Conservation (phyloP, 768 basidiomycete species). For the Boletus speciosus region DNA sequence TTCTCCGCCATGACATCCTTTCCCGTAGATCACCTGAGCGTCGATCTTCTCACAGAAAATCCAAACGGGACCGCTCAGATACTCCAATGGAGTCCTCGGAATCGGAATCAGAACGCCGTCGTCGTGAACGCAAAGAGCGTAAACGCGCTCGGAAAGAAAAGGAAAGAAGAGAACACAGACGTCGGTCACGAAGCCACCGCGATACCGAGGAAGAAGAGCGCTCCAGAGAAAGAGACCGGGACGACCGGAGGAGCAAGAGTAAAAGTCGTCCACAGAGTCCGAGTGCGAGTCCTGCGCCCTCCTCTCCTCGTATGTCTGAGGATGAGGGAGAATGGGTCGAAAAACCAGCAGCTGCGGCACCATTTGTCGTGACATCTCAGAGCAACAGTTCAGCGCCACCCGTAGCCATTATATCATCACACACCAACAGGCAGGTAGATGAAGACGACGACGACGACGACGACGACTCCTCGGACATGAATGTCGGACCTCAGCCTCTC, state of each 20-base stretch:
- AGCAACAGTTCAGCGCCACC: conserved; percentile 24
- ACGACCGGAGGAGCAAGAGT: conserved; percentile 31
- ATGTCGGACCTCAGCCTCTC: conserved; percentile 78
- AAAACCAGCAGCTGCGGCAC: conserved; percentile 38
- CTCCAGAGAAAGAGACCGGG: conserved; percentile 20
- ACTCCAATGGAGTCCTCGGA: conserved; percentile 43
- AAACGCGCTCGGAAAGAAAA: conserved; percentile 52
- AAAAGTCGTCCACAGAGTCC: conserved; percentile 33
- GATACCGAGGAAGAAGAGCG: conserved; percentile 37
- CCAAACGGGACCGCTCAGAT: conserved; percentile 53
- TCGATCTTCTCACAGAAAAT: conserved; percentile 50
- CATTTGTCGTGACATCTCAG: conserved; percentile 26
- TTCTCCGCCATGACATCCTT: neutral
- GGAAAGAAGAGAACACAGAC: conserved; percentile 39
- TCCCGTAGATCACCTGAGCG: conserved; percentile 53
- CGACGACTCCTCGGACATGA: conserved; percentile 52
- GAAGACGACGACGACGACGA: conserved; percentile 28
- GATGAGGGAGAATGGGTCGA: conserved; percentile 71
- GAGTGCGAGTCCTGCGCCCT: conserved; percentile 33
- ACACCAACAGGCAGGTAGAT: conserved; percentile 14
- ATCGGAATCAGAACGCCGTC: conserved; percentile 56
- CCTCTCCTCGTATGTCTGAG: conserved; percentile 28
- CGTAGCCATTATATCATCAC: conserved; percentile 17
- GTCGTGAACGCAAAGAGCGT: conserved; percentile 57
- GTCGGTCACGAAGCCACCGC: conserved; percentile 35